These are phyloP conservation scores for Rhodotorula sp. DNA, from an alignment of 1,284 basidiomycete genomes.

Conservation along the genomic window DNA sequence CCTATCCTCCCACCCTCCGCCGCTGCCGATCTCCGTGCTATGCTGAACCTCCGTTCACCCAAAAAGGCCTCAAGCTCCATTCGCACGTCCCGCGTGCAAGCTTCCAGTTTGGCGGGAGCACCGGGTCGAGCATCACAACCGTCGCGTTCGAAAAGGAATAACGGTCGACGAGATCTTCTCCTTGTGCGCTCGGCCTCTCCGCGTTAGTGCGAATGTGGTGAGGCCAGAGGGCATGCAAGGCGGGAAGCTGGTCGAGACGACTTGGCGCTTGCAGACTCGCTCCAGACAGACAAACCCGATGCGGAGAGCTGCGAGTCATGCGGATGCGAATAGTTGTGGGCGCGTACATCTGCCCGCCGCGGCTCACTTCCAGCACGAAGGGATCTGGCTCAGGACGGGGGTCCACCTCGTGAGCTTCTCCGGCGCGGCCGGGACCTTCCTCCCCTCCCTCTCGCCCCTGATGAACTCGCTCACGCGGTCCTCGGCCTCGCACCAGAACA, in stretches of 20 bases:
- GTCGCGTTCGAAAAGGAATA: constrained; percentile 66
- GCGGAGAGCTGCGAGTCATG: too few species aligned
- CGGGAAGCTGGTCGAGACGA: too few species aligned
- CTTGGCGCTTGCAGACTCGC: too few species aligned
- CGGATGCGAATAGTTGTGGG: too few species aligned
- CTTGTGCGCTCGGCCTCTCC: too few species aligned
- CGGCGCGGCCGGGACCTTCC: constrained; percentile 19
- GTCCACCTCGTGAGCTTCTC: constrained; percentile 43
- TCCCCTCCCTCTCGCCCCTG: constrained; percentile 17
- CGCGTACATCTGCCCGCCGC: too few species aligned
- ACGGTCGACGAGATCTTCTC: too few species aligned
- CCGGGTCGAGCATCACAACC: constrained; percentile 69
- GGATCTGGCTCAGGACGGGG: constrained; percentile 41
- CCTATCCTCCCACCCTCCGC: background rate
- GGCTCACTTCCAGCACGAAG: constrained; percentile 29
- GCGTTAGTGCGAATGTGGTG: too few species aligned
- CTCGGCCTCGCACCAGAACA: constrained; percentile 99
- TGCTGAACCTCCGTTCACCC: background rate
- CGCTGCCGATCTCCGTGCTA: too few species aligned
- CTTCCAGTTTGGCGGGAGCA: constrained; percentile 73
- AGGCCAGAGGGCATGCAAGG: too few species aligned
- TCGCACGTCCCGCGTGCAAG: constrained; percentile 69
- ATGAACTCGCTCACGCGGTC: constrained; percentile 60
- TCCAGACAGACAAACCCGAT: too few species aligned
- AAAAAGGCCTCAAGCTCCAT: constrained; percentile 53